Evolutionary conservation across 352 stramenopile genomes (phyloP).

Genomic region (Globisporangium acanthophoron): DNA sequence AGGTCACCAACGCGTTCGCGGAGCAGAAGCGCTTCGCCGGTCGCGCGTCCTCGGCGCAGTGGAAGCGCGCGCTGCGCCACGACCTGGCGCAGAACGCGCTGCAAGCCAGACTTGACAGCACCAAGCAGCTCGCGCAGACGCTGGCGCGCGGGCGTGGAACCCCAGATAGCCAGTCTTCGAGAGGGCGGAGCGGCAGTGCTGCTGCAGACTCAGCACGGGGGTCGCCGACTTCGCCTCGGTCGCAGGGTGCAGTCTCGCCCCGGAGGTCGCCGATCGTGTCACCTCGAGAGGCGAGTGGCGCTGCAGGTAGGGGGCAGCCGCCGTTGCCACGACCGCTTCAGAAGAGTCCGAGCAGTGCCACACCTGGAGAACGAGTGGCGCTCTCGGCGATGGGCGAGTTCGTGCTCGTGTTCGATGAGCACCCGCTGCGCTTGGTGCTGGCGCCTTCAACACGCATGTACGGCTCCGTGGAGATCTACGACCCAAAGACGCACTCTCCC

Average conservation of each 20-base stretch:
- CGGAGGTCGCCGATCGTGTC: slow-evolving; percentile 2
- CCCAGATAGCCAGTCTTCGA: slow-evolving; percentile 9
- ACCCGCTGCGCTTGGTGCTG: slow-evolving; percentile 42
- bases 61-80: slow-evolving; percentile 51
- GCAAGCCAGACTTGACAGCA: slow-evolving; percentile 12
- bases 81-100: slow-evolving; percentile 41
- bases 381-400: slow-evolving; percentile 58
- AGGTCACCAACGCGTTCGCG: slow-evolving; percentile 14
- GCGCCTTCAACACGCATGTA: slow-evolving; percentile 70
- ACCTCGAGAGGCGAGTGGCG: slow-evolving; percentile 5
- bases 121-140: slow-evolving; percentile 20
- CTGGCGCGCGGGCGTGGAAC: slow-evolving; percentile 16
- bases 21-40: slow-evolving; percentile 33
- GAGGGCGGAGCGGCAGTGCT: neutral
- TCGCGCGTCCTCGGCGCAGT: slow-evolving; percentile 60
- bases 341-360: neutral
- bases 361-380: neutral
- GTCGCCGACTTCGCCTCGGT: neutral
- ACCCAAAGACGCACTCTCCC: slow-evolving; percentile 39
- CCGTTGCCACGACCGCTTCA: neutral
- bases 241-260: neutral
- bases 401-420: slow-evolving; percentile 43
- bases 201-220: too few species aligned
- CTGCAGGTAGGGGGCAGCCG: neutral
- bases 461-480: slow-evolving; percentile 68